These are phyloP conservation scores for Hypoxylon fuscum DNA, from an alignment of 495 filamentous ascomycete species.

Conservation along the genomic window DNA sequence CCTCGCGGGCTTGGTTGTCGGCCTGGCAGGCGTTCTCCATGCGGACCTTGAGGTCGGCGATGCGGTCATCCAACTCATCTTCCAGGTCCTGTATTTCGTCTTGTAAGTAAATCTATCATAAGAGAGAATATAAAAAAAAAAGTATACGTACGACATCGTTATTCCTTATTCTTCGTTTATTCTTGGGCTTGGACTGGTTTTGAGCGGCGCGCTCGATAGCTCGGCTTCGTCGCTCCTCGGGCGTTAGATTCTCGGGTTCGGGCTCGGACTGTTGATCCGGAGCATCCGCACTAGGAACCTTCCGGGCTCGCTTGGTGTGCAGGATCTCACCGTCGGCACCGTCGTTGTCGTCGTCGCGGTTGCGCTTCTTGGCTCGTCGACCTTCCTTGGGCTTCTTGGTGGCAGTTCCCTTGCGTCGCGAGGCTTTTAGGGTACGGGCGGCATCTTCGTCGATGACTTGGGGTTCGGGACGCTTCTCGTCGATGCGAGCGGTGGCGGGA, in stretches of 20 bases:
- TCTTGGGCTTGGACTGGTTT: constrained; percentile 69
- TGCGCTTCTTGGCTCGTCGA: constrained; percentile 77
- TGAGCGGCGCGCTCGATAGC: constrained; percentile 84
- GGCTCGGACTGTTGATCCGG: constrained; percentile 59
- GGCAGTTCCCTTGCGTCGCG: constrained; percentile 80
- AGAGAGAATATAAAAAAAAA: not conserved
- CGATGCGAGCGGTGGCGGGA: constrained; percentile 75
- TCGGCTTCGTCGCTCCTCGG: constrained; percentile 75
- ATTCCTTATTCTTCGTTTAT: constrained; percentile 81
- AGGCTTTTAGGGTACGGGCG: constrained; percentile 70
- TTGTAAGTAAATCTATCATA: not conserved
- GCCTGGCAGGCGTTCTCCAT: constrained; percentile 93
- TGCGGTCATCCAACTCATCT: constrained; percentile 85
- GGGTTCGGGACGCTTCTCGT: constrained; percentile 75
- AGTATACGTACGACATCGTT: constrained; percentile 80
- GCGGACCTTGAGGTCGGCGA: constrained; percentile 83
- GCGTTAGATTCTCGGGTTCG: constrained; percentile 69
- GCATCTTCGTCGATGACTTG: constrained; percentile 86
- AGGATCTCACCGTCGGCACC: constrained; percentile 66
- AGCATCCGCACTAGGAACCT: constrained; percentile 47
- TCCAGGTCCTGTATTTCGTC: constrained; percentile 76
- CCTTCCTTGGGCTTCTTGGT: constrained; percentile 79
- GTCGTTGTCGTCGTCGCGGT: constrained; percentile 62
- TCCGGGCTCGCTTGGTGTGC: constrained; percentile 52
- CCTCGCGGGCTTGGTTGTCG: constrained; percentile 80